Conservation (phyloP, 2,329 filamentous ascomycete species). For the Orbilia blumenaviensis region DNA sequence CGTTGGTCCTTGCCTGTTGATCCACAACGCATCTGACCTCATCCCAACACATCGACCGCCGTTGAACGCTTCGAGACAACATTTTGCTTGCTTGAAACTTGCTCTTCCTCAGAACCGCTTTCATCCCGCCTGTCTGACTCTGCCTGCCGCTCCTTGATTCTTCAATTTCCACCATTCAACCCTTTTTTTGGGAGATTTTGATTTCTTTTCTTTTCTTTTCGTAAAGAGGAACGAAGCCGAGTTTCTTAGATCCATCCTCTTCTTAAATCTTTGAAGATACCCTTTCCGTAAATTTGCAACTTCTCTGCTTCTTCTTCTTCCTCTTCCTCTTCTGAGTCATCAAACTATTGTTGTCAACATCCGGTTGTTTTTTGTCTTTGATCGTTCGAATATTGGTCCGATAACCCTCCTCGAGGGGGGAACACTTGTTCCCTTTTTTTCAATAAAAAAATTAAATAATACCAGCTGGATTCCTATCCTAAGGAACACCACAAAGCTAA, state of each 20-base stretch:
- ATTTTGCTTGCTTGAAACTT: conserved; percentile 15
- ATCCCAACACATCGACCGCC: conserved; percentile 35
- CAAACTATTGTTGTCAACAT: not conserved
- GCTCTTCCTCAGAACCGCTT: conserved; percentile 4
- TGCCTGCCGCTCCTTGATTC: not conserved
- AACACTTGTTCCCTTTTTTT: not conserved
- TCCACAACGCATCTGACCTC: conserved; percentile 50
- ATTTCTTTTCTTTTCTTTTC: no score
- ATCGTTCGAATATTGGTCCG: not conserved
- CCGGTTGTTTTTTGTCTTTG: not conserved
- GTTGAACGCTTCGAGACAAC: conserved; percentile 15
- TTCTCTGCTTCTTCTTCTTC: not conserved
- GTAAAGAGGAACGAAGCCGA: not conserved
- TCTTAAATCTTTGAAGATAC: not conserved
- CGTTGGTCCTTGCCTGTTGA: conserved; percentile 21
- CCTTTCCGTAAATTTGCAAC: not conserved
- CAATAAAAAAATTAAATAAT: no score
- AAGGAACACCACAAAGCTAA: conserved; percentile 29
- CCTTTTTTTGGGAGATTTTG: no score
- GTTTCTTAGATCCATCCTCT: not conserved
- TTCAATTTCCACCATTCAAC: not conserved
- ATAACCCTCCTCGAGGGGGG: conserved; percentile 46
- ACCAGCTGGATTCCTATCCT: not conserved
- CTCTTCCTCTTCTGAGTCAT: not conserved
- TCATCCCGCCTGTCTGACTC: no score